phyloP scores from a whole-genome alignment of 2,329 filamentous ascomycete genomes.

The Sarocladium strictum region DNA sequence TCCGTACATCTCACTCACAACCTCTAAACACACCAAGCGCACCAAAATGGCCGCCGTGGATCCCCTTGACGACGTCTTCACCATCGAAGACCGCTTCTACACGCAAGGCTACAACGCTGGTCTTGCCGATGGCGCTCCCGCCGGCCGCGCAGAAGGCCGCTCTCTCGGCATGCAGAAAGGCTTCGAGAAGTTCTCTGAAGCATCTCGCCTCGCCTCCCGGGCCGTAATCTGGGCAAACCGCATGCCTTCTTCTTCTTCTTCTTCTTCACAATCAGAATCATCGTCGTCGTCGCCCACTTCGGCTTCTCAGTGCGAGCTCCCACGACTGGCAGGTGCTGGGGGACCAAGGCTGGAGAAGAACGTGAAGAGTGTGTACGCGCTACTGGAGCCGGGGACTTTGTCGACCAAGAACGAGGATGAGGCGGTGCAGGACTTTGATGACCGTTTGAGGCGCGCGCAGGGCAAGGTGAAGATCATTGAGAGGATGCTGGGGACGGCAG shows the following conservation, averaged over 20 bases:
- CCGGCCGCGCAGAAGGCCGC: constrained; percentile 81
- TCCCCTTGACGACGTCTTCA: constrained; percentile 51
- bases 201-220: constrained; percentile 72
- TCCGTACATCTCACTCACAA: constrained; percentile 10
- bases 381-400: constrained; percentile 73
- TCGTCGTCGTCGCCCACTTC: background rate
- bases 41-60: constrained; percentile 28
- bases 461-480: constrained; percentile 84
- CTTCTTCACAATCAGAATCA: too few relatives aligned
- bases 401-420: constrained; percentile 82
- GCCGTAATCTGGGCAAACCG: constrained; percentile 80
- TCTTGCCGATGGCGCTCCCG: constrained; percentile 64
- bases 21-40: background rate
- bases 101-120: constrained; percentile 74
- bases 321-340: constrained; percentile 34
- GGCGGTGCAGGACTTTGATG: constrained; percentile 85
- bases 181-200: constrained; percentile 83
- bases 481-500: constrained; percentile 39
- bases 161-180: constrained; percentile 88
- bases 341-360: constrained; percentile 72
- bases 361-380: constrained; percentile 64
- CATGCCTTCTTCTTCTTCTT: constrained; percentile 29
- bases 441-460: constrained; percentile 74
- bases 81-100: constrained; percentile 68
- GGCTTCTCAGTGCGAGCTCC: constrained; percentile 19